Evolutionary conservation across 805 yeast species (phyloP), one percentile per base, ranked within the genome.

Genomic region (Saccharomycodes ludwigii): DNA sequence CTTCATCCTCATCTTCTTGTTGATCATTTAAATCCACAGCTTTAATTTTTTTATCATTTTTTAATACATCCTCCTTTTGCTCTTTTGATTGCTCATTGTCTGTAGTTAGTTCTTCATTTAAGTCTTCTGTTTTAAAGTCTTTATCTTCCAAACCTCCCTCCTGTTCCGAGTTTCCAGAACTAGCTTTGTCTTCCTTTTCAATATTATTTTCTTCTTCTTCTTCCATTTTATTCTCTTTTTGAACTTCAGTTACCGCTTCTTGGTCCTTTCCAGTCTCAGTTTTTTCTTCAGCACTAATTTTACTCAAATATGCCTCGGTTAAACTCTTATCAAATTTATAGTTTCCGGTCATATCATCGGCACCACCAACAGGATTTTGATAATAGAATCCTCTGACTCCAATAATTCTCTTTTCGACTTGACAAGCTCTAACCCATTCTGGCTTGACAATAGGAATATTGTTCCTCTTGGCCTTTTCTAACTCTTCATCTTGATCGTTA

Each of bases 351-450:
- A 25, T 7, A 11, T 32, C 25, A 10, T 15, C 30, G 14, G 29
- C 22, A 13, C 32, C 39, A 11, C 26, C 35, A 11, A 20, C 25
- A 4, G 14, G 8, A 12, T 24, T 11, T 16, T 43, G 40, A 14
- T 39, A 61, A 48, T 82, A 82, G 44, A 79, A 83, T 42, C 83
- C 84, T 47, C 94, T 68, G 11, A 91, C 98, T 18, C 97, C 95
- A 26, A 86, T 94, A 34, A 91, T 76, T 47, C 95, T 62, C 44
- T 91, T 72, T 48, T 86, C 96, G 26, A 67, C 54, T 45, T 82
- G 94, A 60, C 97, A 91, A 1, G 96, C 95, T 54, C 80, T 78
- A 35, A 91, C 62, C 97, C 97, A 91, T 52, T 91, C 96, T 0
- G 98, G 97, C 53, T 94, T 71, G 18, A 91, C 86, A 24, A 91